Evolutionary conservation across 2,329 filamentous ascomycete species (phyloP).

Genomic region (Endocalyx cinctus): DNA sequence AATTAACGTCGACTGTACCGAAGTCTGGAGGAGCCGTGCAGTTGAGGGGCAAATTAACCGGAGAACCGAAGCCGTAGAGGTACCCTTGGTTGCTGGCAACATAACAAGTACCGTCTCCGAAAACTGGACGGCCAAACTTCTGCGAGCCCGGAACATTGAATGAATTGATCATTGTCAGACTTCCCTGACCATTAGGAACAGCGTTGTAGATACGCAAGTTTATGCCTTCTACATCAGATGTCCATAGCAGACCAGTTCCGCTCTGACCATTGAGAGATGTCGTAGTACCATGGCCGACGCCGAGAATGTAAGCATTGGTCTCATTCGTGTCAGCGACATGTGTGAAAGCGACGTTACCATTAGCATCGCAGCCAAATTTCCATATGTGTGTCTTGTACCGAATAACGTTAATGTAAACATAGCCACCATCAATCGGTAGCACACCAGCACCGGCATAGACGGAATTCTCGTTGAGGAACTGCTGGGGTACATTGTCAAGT

Average conservation of each 20-base stretch:
- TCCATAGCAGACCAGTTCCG: conserved; percentile 54
- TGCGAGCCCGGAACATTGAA: conserved; percentile 48
- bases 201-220: conserved; percentile 50
- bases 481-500: conserved; percentile 38
- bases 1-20: conserved; percentile 38
- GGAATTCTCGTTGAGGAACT: conserved; percentile 42
- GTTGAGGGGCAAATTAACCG: conserved; percentile 49
- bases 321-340: conserved; percentile 46
- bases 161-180: conserved; percentile 42
- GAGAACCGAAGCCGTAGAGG: conserved; percentile 52
- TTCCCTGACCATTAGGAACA: conserved; percentile 38
- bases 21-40: conserved; percentile 47
- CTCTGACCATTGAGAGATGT: conserved; percentile 49
- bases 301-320: conserved; percentile 48
- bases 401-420: conserved; percentile 48
- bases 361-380: conserved; percentile 49
- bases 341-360: conserved; percentile 48
- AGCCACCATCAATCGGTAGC: conserved; percentile 41
- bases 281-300: conserved; percentile 52
- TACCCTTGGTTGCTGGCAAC: conserved; percentile 47
- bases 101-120: conserved; percentile 52
- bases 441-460: conserved; percentile 44
- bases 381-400: conserved; percentile 51
- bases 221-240: conserved; percentile 48
- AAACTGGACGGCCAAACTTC: conserved; percentile 55